A percentile compares a stretch with the other conserved stretches of the same genome.
phyloP scores from a whole-genome alignment of 1,139 yeast genomes.

The Eremothecium cymbalariae region DNA sequence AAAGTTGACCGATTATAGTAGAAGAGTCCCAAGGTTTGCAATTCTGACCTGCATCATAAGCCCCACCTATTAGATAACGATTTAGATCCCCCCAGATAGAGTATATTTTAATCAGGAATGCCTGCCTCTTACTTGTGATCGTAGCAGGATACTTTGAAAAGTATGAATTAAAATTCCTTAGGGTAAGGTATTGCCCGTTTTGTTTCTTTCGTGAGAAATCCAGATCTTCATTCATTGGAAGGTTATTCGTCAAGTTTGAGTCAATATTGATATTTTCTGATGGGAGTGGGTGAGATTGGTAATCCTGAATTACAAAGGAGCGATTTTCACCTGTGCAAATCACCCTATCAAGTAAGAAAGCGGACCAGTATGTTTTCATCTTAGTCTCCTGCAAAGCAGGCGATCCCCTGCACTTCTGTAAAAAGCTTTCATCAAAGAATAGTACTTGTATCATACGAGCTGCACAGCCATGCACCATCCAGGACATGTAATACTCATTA shows the following conservation, averaged over 20 bases:
- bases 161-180: constrained; percentile 1
- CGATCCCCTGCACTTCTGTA: constrained; percentile 5
- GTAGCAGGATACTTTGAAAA: not conserved
- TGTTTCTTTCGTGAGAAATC: not conserved
- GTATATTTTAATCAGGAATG: constrained; percentile 4
- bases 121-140: not conserved
- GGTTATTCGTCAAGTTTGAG: not conserved
- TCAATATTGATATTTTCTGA: not conserved
- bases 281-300: constrained; percentile 8
- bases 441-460: constrained; percentile 12
- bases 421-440: constrained; percentile 10
- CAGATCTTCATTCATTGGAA: not conserved
- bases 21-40: constrained; percentile 11
- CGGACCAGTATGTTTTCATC: constrained; percentile 11
- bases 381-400: constrained; percentile 7
- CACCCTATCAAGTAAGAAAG: constrained; percentile 11
- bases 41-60: too few relatives aligned
- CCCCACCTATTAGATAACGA: not conserved
- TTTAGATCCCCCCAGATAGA: constrained; percentile 11
- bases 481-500: constrained; percentile 11
- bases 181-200: constrained; percentile 1
- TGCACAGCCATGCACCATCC: constrained; percentile 14
- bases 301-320: constrained; percentile 7
- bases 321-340: constrained; percentile 11
- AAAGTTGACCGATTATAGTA: constrained; percentile 7